Evolutionary conservation across 2,329 filamentous ascomycete genomes (phyloP), one percentile per base, ranked within the genome.

Genomic region (Verruconis gallopava): DNA sequence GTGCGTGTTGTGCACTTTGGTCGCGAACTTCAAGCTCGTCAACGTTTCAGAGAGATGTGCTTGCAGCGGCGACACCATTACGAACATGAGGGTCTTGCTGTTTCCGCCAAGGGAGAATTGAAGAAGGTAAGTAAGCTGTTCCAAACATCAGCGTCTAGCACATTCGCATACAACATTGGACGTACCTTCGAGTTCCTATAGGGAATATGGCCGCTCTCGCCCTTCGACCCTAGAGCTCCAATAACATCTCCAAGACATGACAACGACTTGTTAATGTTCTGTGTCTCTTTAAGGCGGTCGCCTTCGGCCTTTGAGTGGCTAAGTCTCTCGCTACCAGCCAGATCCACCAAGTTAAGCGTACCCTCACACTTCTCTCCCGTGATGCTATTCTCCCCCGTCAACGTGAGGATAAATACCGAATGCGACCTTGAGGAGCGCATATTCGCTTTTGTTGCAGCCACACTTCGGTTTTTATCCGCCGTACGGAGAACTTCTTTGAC

Each of bases 81-180:
- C 85, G 60, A 98, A 94, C 91, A 98, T 98, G 53, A 98, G 79
- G 1, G 91, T 98, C 65, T 95, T 93, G 51, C 82, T 91, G 60
- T 94, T 95, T 13, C 91, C 91, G 3, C 91, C 89, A 5, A 98
- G 69, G 3, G 85, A 94, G 56, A 91, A 93, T 73, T 96, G 85
- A 28, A 98, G 72, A 37, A 98, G 72, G 56, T 95, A 93, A 5
- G 91, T 98, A 49, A 98, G 72, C 73, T 81, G 38, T 30, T 9
- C 25, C n/a, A 9, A 9, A 9, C 25, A 30, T 30, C 25, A 30
- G 25, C 25, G n/a, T 30, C 25, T n/a, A 30, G 20, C 17, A 28
- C 37, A 37, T 13, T 12, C 15, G 9, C 11, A 19, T 38, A 5
- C 15, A 15, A 3, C 21, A 30, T 30, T 9, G 9, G n/a, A 55